Evolutionary conservation across 2,329 filamentous ascomycete genomes (phyloP).

Genomic region (Chaetomiaceae sp.): DNA sequence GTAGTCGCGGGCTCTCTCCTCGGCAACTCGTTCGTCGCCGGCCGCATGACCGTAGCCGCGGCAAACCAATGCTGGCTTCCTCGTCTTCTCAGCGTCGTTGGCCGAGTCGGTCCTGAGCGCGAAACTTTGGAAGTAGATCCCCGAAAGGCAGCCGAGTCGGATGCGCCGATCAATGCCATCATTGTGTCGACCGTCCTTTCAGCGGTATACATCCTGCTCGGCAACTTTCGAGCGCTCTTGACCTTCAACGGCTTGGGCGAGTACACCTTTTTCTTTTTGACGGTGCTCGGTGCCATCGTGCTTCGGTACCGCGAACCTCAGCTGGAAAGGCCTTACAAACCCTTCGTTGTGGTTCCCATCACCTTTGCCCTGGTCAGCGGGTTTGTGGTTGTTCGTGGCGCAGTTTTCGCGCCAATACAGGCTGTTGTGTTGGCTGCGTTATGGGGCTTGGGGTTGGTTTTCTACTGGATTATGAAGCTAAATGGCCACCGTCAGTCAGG

Average conservation of each 20-base stretch:
- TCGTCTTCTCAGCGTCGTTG: slow-evolving; percentile 40
- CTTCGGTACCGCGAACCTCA: slow-evolving; percentile 53
- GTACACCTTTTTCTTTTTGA: slow-evolving; percentile 62
- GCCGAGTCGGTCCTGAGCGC: slow-evolving; percentile 34
- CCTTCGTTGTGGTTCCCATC: slow-evolving; percentile 45
- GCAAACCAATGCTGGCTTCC: slow-evolving; percentile 51
- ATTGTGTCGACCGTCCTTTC: slow-evolving; percentile 47
- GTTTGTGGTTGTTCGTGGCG: slow-evolving; percentile 55
- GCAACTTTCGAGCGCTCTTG: slow-evolving; percentile 56
- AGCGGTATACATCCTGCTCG: slow-evolving; percentile 54
- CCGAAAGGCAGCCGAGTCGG: slow-evolving; percentile 31
- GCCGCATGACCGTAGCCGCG: slow-evolving; percentile 58
- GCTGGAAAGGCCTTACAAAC: slow-evolving; percentile 53
- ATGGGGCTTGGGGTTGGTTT: slow-evolving; percentile 45
- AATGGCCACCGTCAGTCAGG: not conserved
- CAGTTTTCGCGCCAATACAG: slow-evolving; percentile 54
- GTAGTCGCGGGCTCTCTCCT: slow-evolving; percentile 59
- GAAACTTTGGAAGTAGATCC: not conserved
- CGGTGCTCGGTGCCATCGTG: slow-evolving; percentile 54
- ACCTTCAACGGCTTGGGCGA: slow-evolving; percentile 58
- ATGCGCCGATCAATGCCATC: slow-evolving; percentile 53
- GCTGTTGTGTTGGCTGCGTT: slow-evolving; percentile 49
- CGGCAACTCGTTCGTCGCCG: slow-evolving; percentile 59
- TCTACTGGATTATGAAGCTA: slow-evolving; percentile 32
- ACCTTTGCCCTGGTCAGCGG: slow-evolving; percentile 55